phyloP scores from a whole-genome alignment of 805 yeast genomes.

The Candida orba region DNA sequence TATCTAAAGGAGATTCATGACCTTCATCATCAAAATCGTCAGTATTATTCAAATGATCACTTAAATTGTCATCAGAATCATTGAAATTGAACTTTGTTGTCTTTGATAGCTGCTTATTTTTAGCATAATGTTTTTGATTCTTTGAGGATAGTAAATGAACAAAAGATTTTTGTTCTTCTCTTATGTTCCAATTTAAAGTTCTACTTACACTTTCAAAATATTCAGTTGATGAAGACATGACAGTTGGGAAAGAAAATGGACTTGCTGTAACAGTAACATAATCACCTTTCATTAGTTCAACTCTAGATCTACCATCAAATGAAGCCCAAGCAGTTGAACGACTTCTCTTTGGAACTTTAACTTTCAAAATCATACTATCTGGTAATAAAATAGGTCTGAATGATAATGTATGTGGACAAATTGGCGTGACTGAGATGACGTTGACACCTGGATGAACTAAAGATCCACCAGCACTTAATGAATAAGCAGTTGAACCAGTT shows the following conservation, averaged over 20 bases:
- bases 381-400: slow-evolving; percentile 90
- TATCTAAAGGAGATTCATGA: slow-evolving; percentile 22
- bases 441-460: slow-evolving; percentile 91
- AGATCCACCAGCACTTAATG: slow-evolving; percentile 92
- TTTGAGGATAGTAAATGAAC: slow-evolving; percentile 51
- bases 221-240: slow-evolving; percentile 64
- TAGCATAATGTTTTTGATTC: slow-evolving; percentile 40
- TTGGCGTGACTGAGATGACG: slow-evolving; percentile 89
- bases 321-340: slow-evolving; percentile 95
- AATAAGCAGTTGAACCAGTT: slow-evolving; percentile 94
- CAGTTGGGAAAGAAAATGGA: slow-evolving; percentile 92
- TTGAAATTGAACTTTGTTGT: slow-evolving; percentile 22
- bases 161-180: slow-evolving; percentile 84
- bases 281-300: slow-evolving; percentile 76
- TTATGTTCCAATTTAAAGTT: slow-evolving; percentile 87
- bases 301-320: slow-evolving; percentile 87
- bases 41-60: slow-evolving; percentile 9
- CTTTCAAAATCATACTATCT: slow-evolving; percentile 80
- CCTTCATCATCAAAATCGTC: slow-evolving; percentile 17
- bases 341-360: slow-evolving; percentile 75
- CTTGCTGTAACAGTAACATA: slow-evolving; percentile 81
- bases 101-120: slow-evolving; percentile 18
- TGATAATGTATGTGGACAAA: slow-evolving; percentile 91
- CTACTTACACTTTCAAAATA: slow-evolving; percentile 80
- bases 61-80: slow-evolving; percentile 18